Base-by-base conservation (phyloP, 2,329 filamentous ascomycete genomes). In the Cladosporium cucumerinum region DNA sequence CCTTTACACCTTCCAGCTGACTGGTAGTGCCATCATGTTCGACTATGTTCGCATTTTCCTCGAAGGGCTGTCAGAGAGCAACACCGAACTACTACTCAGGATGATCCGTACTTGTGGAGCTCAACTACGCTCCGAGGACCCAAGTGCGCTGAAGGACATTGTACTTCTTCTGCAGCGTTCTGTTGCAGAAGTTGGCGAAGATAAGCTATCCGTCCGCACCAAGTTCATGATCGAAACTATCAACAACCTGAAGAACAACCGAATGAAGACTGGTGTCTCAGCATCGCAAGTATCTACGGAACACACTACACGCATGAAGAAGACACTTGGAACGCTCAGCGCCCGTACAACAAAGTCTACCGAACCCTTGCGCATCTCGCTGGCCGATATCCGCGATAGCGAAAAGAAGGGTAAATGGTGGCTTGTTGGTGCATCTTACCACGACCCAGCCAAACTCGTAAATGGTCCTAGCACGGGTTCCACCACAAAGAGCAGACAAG, bases 171-270 rank as follows among this genome's bases (percentile, higher is more conserved):
- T 98, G 65, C 91, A 92, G 69, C 87, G 89, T 25, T 87, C 89
- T 1, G 85, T 93, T 2, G 82, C 86, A 0, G 87, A 86, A 66
- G 80, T 84, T 39, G 91, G 90, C 5, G 87, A 91, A 71, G 81
- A 82, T 14, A 89, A 87, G 23, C 81, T 97, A 30, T 94, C 93
- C 1, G 91, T 93, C 11, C 88, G 95, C 64, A 97, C 94, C 1
- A 96, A 91, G 70, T 97, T 97, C 78, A 98, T 98, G 93, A 91
- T 99, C 60, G 94, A 98, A 73, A 95, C 90, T 0, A 97, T 99
- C 76, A 92, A 91, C 66, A 92, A 97, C 72, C 83, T 99, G 32
- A 97, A 97, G 76, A 97, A 96, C 81, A 97, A 95, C 78, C 92
- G 92, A 66, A 84, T 93, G 73, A 97, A 94, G 77, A 87, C 89